Conservation (phyloP, 2,329 filamentous ascomycete species). For the Fusarium stilboides region DNA sequence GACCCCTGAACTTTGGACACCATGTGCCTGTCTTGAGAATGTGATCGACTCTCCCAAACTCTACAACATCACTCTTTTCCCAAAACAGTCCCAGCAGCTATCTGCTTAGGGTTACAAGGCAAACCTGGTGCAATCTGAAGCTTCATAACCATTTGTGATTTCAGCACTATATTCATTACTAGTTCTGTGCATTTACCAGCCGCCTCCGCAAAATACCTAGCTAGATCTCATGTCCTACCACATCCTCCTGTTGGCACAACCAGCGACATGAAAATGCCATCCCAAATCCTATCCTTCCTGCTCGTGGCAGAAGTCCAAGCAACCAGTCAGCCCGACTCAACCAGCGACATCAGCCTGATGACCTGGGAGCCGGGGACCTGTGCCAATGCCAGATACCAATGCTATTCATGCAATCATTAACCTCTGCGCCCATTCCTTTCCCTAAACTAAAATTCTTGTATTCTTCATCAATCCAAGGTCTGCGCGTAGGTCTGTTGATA, state of each 20-base stretch:
- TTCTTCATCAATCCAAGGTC: constrained; percentile 29
- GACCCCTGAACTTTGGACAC: constrained; percentile 16
- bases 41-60: constrained; percentile 20
- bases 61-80: constrained; percentile 6
- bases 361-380: constrained; percentile 39
- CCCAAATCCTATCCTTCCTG: constrained; percentile 28
- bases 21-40: constrained; percentile 20
- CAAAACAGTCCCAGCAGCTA: background rate
- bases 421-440: constrained; percentile 47
- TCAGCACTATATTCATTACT: constrained; percentile 52
- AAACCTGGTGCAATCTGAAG: constrained; percentile 8
- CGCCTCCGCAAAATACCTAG: constrained; percentile 44
- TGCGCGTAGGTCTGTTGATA: constrained; percentile 27
- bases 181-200: constrained; percentile 48
- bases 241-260: constrained; percentile 25
- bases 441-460: constrained; percentile 41
- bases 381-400: constrained; percentile 54
- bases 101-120: constrained; percentile 1
- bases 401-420: constrained; percentile 59
- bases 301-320: constrained; percentile 21
- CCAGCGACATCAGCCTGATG: constrained; percentile 23
- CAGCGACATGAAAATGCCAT: constrained; percentile 31
- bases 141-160: constrained; percentile 9
- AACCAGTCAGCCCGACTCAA: constrained; percentile 32
- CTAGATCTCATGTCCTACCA: constrained; percentile 31